A percentile compares a stretch with the other conserved stretches of the same genome.
phyloP scores from a whole-genome alignment of 371 early-diverging fungal species.

The Mortierella sp. region DNA sequence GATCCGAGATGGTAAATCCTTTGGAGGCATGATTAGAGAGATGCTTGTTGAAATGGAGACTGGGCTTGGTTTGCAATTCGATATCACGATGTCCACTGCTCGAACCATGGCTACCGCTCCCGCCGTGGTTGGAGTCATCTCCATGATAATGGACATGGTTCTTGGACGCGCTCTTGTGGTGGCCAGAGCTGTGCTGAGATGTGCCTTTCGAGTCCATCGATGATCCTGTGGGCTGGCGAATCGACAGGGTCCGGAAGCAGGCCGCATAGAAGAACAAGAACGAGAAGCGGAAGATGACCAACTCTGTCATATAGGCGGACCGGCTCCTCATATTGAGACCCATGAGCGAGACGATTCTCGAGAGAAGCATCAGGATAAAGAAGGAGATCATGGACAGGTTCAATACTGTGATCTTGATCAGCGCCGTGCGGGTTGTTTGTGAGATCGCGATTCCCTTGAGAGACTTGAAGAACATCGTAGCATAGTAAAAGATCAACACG shows the following conservation, averaged over 20 bases:
- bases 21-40: constrained; percentile 47
- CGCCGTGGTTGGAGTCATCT: constrained; percentile 13
- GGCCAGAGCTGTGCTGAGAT: neutral
- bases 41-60: constrained; percentile 38
- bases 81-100: neutral
- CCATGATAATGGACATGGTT: constrained; percentile 34
- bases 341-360: constrained; percentile 41
- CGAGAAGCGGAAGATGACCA: constrained; percentile 47
- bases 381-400: constrained; percentile 54
- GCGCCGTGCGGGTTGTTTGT: constrained; percentile 39
- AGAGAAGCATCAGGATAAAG: constrained; percentile 51
- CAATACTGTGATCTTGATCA: constrained; percentile 49
- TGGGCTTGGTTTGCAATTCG: constrained; percentile 11
- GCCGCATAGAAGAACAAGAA: constrained; percentile 48
- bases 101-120: neutral
- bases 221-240: constrained; percentile 50
- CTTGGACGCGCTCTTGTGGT: constrained; percentile 18
- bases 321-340: constrained; percentile 39
- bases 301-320: constrained; percentile 37
- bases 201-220: constrained; percentile 35
- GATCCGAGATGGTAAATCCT: constrained; percentile 44
- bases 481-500: constrained; percentile 43
- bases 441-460: constrained; percentile 42
- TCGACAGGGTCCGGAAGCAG: constrained; percentile 48
- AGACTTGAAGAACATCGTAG: constrained; percentile 44